Evolutionary conservation across 805 yeast genomes (phyloP).

Genomic region (Kuraishia molischiana): DNA sequence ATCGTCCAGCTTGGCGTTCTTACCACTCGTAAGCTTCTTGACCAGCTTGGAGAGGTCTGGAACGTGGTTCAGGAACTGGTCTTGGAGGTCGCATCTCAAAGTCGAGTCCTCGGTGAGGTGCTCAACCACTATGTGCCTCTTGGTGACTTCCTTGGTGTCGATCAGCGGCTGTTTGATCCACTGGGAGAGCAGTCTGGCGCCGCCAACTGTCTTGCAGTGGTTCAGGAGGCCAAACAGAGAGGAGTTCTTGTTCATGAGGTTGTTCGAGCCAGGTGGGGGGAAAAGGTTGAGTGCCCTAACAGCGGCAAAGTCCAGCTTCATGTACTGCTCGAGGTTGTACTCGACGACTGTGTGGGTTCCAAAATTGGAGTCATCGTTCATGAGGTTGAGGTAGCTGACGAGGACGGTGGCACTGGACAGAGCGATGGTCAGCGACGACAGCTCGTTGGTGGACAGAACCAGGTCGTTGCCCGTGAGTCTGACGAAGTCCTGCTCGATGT

Average conservation of each 20-base stretch:
- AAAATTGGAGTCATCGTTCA: slow-evolving; percentile 43
- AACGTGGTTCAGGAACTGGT: slow-evolving; percentile 55
- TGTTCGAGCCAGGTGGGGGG: slow-evolving; percentile 43
- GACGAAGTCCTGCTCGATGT: slow-evolving; percentile 70
- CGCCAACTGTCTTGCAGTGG: slow-evolving; percentile 84
- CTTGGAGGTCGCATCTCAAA: slow-evolving; percentile 54
- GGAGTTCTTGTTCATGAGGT: slow-evolving; percentile 28
- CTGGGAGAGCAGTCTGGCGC: slow-evolving; percentile 76
- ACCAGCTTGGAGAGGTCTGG: slow-evolving; percentile 78
- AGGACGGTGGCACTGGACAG: slow-evolving; percentile 61
- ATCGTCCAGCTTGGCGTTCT: slow-evolving; percentile 69
- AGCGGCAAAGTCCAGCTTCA: slow-evolving; percentile 90
- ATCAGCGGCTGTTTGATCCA: slow-evolving; percentile 97
- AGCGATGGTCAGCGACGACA: slow-evolving; percentile 38
- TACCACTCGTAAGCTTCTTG: slow-evolving; percentile 39
- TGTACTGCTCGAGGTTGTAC: slow-evolving; percentile 68
- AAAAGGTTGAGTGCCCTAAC: slow-evolving; percentile 80
- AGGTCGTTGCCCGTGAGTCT: slow-evolving; percentile 54
- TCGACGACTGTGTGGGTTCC: slow-evolving; percentile 48
- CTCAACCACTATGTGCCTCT: slow-evolving; percentile 71
- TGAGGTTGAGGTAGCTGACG: slow-evolving; percentile 54
- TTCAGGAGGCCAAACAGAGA: slow-evolving; percentile 80
- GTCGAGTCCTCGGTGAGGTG: slow-evolving; percentile 61
- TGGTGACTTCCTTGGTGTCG: slow-evolving; percentile 42
- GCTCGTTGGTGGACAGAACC: slow-evolving; percentile 45